Evolutionary conservation across 768 basidiomycete genomes (phyloP).

Genomic region (Amylocystis lapponica): DNA sequence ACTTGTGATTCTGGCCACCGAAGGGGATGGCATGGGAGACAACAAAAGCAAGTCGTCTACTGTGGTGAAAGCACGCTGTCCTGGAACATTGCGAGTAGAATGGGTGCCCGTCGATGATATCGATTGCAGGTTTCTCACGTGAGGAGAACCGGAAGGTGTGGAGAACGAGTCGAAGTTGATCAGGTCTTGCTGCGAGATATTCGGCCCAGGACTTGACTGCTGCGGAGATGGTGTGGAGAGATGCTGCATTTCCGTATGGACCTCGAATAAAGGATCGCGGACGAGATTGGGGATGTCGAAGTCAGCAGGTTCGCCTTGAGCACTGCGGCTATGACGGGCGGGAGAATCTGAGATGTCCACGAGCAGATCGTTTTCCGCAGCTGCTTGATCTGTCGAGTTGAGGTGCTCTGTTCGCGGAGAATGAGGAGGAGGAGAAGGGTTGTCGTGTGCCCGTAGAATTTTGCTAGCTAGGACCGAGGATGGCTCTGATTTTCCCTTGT

Average conservation of each 20-base stretch:
- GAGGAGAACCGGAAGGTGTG: conserved; percentile 16
- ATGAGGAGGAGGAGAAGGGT: conserved; percentile 65
- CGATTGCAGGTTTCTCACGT: too few relatives aligned
- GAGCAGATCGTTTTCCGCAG: too few relatives aligned
- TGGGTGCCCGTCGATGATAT: background rate
- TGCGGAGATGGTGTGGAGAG: background rate
- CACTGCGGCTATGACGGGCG: too few relatives aligned
- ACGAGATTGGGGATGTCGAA: too few relatives aligned
- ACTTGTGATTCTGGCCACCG: too few relatives aligned
- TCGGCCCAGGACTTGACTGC: background rate
- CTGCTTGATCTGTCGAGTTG: too few relatives aligned
- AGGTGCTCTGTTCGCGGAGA: conserved; percentile 13
- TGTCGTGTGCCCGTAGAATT: conserved; percentile 65
- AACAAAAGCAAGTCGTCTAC: conserved; percentile 20
- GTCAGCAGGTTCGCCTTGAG: too few relatives aligned
- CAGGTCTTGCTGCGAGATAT: conserved; percentile 24
- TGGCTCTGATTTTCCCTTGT: conserved; percentile 55
- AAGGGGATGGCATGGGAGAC: conserved; percentile 10
- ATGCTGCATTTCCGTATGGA: too few relatives aligned
- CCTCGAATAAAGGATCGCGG: too few relatives aligned
- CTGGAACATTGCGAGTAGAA: background rate
- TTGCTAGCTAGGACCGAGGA: conserved; percentile 60
- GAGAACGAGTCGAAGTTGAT: conserved; percentile 41
- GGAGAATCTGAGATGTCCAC: too few relatives aligned
- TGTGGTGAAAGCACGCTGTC: background rate